phyloP scores from a whole-genome alignment of 441 rosid species.

The Populus hybrid region DNA sequence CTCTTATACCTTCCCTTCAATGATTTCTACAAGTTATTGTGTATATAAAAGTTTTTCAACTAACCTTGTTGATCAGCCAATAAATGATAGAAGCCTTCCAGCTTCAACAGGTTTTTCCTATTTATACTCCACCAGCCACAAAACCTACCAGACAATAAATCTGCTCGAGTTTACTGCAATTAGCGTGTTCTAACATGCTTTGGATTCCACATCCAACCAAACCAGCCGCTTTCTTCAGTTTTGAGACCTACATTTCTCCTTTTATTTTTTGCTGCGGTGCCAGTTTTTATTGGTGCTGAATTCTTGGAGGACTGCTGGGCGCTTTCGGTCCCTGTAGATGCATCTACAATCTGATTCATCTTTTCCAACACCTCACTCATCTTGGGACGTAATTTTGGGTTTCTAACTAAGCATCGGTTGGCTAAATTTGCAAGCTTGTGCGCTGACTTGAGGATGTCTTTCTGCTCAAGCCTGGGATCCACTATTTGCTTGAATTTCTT shows the following conservation, averaged over 20 bases:
- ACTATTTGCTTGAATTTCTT: constrained; percentile 54
- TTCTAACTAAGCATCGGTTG: constrained; percentile 65
- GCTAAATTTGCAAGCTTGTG: constrained; percentile 69
- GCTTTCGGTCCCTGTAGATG: constrained; percentile 33
- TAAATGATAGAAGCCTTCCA: not conserved
- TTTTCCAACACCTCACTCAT: constrained; percentile 90
- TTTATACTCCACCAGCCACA: not conserved
- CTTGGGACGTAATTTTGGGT: constrained; percentile 76
- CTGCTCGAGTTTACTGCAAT: constrained; percentile 8
- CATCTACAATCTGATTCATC: constrained; percentile 51
- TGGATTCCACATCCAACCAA: constrained; percentile 21
- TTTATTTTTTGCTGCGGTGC: constrained; percentile 25
- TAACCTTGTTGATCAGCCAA: not conserved
- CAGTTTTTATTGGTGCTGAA: constrained; percentile 17
- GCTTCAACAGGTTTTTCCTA: not conserved
- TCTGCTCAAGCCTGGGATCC: constrained; percentile 73
- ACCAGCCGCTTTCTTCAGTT: constrained; percentile 37
- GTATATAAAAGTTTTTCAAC: not conserved
- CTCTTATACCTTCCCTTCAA: not conserved
- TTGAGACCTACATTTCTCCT: constrained; percentile 35
- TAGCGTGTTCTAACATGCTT: constrained; percentile 26
- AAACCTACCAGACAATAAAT: not conserved
- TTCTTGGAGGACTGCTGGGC: constrained; percentile 1
- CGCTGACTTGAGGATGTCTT: constrained; percentile 45
- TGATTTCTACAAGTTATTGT: not conserved